Percentiles rank a stretch among this genome's conserved stretches.
These are phyloP conservation scores for Asterionellopsis glacialis DNA, from an alignment of 108 stramenopile genomes.

Conservation along the genomic window DNA sequence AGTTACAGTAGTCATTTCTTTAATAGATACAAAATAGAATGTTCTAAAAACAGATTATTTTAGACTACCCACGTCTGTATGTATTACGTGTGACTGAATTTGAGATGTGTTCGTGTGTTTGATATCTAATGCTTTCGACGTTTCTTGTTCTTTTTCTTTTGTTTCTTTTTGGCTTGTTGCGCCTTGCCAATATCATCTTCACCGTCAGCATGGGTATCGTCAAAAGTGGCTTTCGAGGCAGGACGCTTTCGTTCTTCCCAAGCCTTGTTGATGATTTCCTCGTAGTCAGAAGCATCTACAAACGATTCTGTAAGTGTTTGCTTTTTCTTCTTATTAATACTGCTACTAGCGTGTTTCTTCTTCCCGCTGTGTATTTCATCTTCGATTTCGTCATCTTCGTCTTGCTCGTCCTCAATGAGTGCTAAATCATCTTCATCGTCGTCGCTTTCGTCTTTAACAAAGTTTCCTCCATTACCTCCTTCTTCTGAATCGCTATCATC, in stretches of 20 bases:
- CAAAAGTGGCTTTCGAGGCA: neutral
- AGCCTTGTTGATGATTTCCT: constrained; percentile 34
- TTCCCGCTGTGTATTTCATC: constrained; percentile 9
- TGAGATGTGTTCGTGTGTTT: too few relatives aligned
- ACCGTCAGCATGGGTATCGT: neutral
- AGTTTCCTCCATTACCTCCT: neutral
- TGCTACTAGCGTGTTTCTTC: constrained; percentile 22
- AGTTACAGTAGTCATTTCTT: too few relatives aligned
- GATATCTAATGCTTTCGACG: too few relatives aligned
- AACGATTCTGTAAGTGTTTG: constrained; percentile 23
- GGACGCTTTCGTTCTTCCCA: constrained; percentile 17
- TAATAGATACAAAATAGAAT: too few relatives aligned
- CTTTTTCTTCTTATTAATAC: constrained; percentile 32
- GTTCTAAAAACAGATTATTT: too few relatives aligned
- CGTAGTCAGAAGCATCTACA: constrained; percentile 68
- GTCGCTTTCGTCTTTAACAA: constrained; percentile 11
- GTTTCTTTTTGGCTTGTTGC: too few relatives aligned
- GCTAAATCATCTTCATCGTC: constrained; percentile 8
- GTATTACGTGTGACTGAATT: too few relatives aligned
- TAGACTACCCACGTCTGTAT: too few relatives aligned
- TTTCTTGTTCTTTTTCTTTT: too few relatives aligned
- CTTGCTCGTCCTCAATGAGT: constrained; percentile 8
- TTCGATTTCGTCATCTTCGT: constrained; percentile 16
- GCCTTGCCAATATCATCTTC: too few relatives aligned
- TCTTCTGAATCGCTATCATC: constrained; percentile 36